phyloP scores from a whole-genome alignment of 2,329 filamentous ascomycete species.

The Aspergillus eucalypticola region DNA sequence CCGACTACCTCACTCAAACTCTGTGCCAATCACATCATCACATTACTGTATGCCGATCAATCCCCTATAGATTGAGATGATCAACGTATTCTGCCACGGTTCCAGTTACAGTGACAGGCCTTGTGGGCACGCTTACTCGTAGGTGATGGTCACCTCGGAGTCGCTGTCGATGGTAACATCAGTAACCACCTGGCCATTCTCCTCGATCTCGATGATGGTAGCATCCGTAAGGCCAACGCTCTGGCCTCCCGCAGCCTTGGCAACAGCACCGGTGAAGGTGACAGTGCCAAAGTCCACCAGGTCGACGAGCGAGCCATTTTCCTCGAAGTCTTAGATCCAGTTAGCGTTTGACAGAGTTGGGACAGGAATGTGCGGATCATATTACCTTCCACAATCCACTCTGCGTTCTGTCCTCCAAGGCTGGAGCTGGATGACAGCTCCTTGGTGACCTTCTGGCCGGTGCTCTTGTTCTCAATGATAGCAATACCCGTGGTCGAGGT shows the following conservation, averaged over 20 bases:
- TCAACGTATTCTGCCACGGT: too few species aligned
- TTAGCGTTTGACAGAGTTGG: background rate
- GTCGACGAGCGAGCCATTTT: conserved; percentile 39
- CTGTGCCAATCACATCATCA: background rate
- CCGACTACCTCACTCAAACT: background rate
- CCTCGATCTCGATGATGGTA: conserved; percentile 50
- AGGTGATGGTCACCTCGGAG: conserved; percentile 28
- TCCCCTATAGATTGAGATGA: too few species aligned
- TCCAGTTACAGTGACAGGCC: background rate
- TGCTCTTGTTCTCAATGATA: conserved; percentile 52
- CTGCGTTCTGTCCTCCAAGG: conserved; percentile 58
- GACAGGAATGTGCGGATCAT: too few species aligned
- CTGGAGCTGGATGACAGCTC: conserved; percentile 46
- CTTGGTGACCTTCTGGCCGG: conserved; percentile 53
- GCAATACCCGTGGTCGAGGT: conserved; percentile 46
- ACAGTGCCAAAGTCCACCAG: conserved; percentile 54
- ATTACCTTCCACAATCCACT: conserved; percentile 53
- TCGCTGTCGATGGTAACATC: conserved; percentile 24
- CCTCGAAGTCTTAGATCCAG: conserved; percentile 40
- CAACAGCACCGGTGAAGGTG: conserved; percentile 46
- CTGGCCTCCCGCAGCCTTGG: conserved; percentile 28
- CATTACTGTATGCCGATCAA: too few species aligned
- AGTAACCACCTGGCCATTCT: conserved; percentile 40
- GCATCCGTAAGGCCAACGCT: conserved; percentile 40
- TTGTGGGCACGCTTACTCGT: conserved; percentile 17